Conservation (phyloP, 73 alveolate species). For the Tetrahymena malaccensis region DNA sequence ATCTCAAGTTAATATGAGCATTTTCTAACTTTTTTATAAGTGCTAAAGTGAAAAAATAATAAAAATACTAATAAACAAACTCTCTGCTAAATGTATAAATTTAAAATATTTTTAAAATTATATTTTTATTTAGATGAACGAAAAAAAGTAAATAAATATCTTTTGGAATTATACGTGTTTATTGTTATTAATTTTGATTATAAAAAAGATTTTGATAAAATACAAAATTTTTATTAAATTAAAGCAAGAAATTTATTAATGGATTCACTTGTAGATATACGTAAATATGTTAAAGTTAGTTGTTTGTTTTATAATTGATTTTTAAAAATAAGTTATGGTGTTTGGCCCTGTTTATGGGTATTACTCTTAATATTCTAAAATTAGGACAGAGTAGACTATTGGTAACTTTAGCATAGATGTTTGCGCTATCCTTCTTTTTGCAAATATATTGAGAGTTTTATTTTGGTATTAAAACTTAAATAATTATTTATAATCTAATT, state of each 20-base stretch:
- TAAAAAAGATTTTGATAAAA: neutral
- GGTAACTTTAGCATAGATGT: conserved; percentile 21
- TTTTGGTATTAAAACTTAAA: neutral
- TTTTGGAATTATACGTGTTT: neutral
- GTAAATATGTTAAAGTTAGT: neutral
- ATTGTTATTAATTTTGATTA: too few species aligned
- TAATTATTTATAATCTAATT: neutral
- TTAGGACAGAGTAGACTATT: neutral
- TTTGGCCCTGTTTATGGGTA: conserved; percentile 6
- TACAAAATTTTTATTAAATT: neutral
- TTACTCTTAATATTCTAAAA: neutral
- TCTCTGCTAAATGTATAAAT: too few species aligned
- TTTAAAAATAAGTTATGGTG: neutral
- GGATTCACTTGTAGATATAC: neutral
- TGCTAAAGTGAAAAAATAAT: too few species aligned
- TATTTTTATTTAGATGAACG: too few species aligned
- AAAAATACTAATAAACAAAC: too few species aligned
- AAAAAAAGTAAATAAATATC: neutral
- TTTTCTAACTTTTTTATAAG: too few species aligned
- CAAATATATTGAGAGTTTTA: conserved; percentile 22
- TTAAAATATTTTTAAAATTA: too few species aligned
- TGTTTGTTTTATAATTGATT: neutral
- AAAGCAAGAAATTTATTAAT: neutral
- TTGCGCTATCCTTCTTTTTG: conserved; percentile 19
- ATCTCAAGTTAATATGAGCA: too few species aligned